A percentile compares a stretch with the other conserved stretches of the same genome.
Evolutionary conservation across 1,284 basidiomycete species (phyloP).

Genomic region (Puccinia triticina): DNA sequence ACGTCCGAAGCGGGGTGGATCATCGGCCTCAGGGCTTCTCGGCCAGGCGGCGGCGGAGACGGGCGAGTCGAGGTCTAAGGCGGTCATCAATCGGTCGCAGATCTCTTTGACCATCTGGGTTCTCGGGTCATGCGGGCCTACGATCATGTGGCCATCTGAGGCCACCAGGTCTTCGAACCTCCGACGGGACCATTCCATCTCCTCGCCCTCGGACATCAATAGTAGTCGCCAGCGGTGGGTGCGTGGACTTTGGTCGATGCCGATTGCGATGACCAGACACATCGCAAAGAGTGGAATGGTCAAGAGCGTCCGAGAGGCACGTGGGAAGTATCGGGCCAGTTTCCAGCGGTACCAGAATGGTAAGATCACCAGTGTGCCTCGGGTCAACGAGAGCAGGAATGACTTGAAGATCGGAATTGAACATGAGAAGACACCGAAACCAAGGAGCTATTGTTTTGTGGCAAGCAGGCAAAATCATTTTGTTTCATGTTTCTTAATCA

Average conservation of each 20-base stretch:
- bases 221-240: slow-evolving; percentile 65
- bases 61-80: slow-evolving; percentile 40
- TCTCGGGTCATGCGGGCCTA: slow-evolving; percentile 17
- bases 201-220: slow-evolving; percentile 64
- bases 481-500: not conserved
- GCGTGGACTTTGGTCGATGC: slow-evolving; percentile 63
- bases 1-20: not conserved
- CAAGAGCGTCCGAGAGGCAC: slow-evolving; percentile 38
- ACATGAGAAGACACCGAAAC: slow-evolving; percentile 51
- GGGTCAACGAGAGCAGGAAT: slow-evolving; percentile 61
- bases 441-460: slow-evolving; percentile 35
- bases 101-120: slow-evolving; percentile 37
- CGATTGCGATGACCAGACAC: slow-evolving; percentile 64
- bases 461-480: not conserved
- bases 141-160: not conserved
- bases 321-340: slow-evolving; percentile 35
- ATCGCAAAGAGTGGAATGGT: slow-evolving; percentile 61
- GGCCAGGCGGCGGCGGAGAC: slow-evolving; percentile 47
- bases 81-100: slow-evolving; percentile 44
- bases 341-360: slow-evolving; percentile 64
- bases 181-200: slow-evolving; percentile 63
- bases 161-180: slow-evolving; percentile 58
- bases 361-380: slow-evolving; percentile 62
- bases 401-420: slow-evolving; percentile 59
- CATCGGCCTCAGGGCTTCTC: not conserved